Base-by-base conservation (phyloP, 352 stramenopile species). In the Phytophthora citricola region DNA sequence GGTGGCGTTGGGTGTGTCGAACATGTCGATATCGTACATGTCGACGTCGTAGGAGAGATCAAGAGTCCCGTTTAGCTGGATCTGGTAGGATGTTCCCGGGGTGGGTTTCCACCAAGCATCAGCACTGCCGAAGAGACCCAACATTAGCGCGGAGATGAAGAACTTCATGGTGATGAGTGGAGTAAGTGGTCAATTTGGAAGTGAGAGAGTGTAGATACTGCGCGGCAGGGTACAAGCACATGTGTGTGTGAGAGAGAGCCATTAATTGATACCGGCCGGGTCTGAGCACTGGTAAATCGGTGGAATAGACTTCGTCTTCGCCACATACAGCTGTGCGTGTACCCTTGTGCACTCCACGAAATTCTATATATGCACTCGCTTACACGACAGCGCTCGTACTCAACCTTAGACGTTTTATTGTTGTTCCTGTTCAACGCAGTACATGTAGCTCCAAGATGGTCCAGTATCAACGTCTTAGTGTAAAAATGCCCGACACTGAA, bases 21-120 rank as follows among this genome's bases (percentile, higher is more conserved):
- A 79, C 53, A 82, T 69, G 26, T 84, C 76, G 38, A 79, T 64
- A 38, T 80, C 66, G 62, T 76, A 77, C 66, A 70, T 75, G 31
- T 69, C 51, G 15, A 75, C 68, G 43, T 78, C 40, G 38, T 67
- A 72, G n/a, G 58, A 57, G 22, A 76, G 51, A 32, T 85, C 69
- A 2, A 79, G 58, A 2, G 41, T 63, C 15, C 71, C 76, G 6
- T 12, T 70, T 43, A 81, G 70, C 20, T 81, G 73, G 53, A 78
- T 82, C 50, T 79, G 61, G 55, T 79, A 79, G 26, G 73, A 75
- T 2, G 69, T 76, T n/a, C 66, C 69, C 0, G 74, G 71, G n/a
- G 60, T 73, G 5, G 71, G 75, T 54, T 78, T 69, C 71, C 75
- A 83, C 71, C 71, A 83, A 2, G 51, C 51, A 17, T 45, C 5